A percentile compares a stretch with the other conserved stretches of the same genome.
These are phyloP conservation scores for Syzygium malaccense DNA, from an alignment of 441 rosid genomes.

Conservation along the genomic window DNA sequence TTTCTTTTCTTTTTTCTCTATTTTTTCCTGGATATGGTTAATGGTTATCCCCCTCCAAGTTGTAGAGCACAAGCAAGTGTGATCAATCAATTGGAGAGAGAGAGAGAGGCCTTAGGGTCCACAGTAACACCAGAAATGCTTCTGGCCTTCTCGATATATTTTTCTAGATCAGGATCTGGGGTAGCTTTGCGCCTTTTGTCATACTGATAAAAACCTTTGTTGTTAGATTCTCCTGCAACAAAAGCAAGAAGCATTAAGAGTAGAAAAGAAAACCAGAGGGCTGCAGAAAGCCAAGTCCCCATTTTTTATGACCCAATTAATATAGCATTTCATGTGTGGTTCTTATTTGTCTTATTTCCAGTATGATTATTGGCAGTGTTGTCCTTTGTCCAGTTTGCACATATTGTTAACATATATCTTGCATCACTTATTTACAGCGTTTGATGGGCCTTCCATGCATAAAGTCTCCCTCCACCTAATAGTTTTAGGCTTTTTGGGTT, in stretches of 20 bases:
- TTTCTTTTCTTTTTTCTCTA: not conserved
- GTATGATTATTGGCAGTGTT: not conserved
- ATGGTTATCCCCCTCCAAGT: not conserved
- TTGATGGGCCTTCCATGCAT: not conserved
- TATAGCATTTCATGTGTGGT: not conserved
- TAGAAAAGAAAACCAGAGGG: not conserved
- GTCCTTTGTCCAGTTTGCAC: not conserved
- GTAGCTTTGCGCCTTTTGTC: constrained; percentile 4
- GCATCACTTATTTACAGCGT: not conserved
- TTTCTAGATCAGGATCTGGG: constrained; percentile 4
- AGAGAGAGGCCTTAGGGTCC: constrained; percentile 8
- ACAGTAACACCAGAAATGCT: constrained; percentile 5
- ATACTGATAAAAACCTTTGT: constrained; percentile 8
- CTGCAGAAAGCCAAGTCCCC: not conserved
- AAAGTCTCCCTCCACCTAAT: not conserved
- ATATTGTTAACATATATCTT: not conserved
- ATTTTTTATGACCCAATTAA: not conserved
- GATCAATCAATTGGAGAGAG: not conserved
- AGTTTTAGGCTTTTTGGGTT: not conserved
- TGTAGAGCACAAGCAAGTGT: not conserved
- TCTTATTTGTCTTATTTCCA: not conserved
- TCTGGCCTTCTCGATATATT: constrained; percentile 15
- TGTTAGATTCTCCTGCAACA: constrained; percentile 11
- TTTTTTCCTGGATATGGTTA: not conserved
- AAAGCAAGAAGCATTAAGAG: not conserved